Evolutionary conservation across 495 filamentous ascomycete species (phyloP).

Genomic region (Tuber microsphaerosporum): DNA sequence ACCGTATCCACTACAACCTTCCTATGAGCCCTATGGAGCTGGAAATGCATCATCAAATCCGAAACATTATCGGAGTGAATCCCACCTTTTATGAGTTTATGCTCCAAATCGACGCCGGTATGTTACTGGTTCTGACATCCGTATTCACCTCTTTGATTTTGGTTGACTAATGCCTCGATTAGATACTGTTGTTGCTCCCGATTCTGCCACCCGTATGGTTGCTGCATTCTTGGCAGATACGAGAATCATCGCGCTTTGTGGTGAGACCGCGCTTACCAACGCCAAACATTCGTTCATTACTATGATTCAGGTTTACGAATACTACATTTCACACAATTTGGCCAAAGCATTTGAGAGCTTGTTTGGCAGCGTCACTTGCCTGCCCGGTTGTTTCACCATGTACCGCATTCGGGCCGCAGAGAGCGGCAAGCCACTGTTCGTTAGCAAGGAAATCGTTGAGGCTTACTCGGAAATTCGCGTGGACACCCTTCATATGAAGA

Average conservation of each 20-base stretch:
- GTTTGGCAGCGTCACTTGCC: slow-evolving; percentile 93
- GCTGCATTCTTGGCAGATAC: slow-evolving; percentile 86
- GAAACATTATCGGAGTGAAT: slow-evolving; percentile 98
- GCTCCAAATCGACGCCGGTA: slow-evolving; percentile 79
- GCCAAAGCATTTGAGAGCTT: slow-evolving; percentile 97
- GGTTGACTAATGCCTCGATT: background rate
- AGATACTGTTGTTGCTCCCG: slow-evolving; percentile 85
- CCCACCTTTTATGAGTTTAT: slow-evolving; percentile 98
- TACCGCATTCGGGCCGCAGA: slow-evolving; percentile 93
- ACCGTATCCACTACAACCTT: slow-evolving; percentile 92
- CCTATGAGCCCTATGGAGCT: slow-evolving; percentile 95
- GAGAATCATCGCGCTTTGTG: slow-evolving; percentile 83
- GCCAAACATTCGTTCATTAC: slow-evolving; percentile 87
- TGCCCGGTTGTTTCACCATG: slow-evolving; percentile 92
- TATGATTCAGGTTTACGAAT: slow-evolving; percentile 98
- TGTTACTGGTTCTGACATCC: background rate
- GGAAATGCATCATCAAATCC: slow-evolving; percentile 98
- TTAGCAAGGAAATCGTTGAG: slow-evolving; percentile 82
- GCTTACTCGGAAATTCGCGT: slow-evolving; percentile 85
- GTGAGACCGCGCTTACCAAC: slow-evolving; percentile 88
- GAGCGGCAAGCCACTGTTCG: slow-evolving; percentile 88
- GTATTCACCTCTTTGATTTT: background rate
- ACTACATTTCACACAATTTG: slow-evolving; percentile 98
- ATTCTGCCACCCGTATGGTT: slow-evolving; percentile 89
- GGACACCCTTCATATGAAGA: slow-evolving; percentile 98